Conservation (phyloP, 805 yeast species). For the Aciculoconidium aculeatum region DNA sequence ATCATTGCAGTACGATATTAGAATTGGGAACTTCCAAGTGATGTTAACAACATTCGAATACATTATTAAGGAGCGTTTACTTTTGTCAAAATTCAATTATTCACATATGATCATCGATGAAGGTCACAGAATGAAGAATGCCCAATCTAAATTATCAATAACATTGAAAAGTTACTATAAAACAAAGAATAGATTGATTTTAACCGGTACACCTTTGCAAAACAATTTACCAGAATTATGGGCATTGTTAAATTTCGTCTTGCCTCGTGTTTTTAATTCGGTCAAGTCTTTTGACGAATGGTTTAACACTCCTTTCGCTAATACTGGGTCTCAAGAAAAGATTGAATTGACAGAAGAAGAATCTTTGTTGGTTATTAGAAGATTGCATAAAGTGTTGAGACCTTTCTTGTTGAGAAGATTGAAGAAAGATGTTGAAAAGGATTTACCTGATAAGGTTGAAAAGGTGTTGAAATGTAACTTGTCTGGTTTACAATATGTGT, state of each 20-base stretch:
- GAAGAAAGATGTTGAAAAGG: conserved; percentile 84
- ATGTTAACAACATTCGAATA: conserved; percentile 78
- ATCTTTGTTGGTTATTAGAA: conserved; percentile 69
- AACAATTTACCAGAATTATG: conserved; percentile 81
- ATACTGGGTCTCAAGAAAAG: conserved; percentile 77
- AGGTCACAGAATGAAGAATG: conserved; percentile 85
- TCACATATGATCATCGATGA: conserved; percentile 88
- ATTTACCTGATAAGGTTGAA: conserved; percentile 78
- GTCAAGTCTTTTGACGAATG: conserved; percentile 85
- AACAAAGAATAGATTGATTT: conserved; percentile 70
- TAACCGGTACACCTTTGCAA: conserved; percentile 86
- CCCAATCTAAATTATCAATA: conserved; percentile 65
- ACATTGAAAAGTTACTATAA: conserved; percentile 68
- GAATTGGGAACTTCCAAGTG: conserved; percentile 68
- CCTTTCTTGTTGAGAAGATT: conserved; percentile 80
- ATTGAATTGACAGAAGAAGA: conserved; percentile 83
- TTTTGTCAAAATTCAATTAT: conserved; percentile 65
- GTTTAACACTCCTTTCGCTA: conserved; percentile 87
- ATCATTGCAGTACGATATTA: conserved; percentile 55
- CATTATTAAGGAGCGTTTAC: conserved; percentile 69
- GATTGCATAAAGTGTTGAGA: conserved; percentile 81
- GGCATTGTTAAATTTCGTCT: conserved; percentile 77
- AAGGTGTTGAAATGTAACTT: conserved; percentile 75
- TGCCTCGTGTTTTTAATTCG: conserved; percentile 80
- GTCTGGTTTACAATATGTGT: conserved; percentile 62